Base-by-base conservation (phyloP, 148 eudicot genomes). In the Polygonum aviculare region DNA sequence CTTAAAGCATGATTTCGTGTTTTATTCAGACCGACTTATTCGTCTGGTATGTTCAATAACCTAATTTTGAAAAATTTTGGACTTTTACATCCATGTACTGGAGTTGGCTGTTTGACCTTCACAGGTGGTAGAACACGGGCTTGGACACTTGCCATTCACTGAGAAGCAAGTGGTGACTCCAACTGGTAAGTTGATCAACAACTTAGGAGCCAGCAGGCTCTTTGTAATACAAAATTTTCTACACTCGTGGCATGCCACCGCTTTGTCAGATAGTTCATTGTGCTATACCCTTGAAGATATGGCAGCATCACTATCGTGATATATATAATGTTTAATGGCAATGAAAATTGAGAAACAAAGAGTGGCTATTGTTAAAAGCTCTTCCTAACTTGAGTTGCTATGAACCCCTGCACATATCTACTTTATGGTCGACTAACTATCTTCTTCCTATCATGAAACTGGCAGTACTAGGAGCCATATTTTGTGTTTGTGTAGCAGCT, bases 91-190 rank as follows among this genome's bases (percentile, higher is more conserved):
- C 7, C n/a, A 72, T 72, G 51, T 4, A 6, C 21, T 41, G 31
- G 12, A 72, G 11, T 69, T 11, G 51, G 49, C 63, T 69, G 47
- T 62, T 80, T 82, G 79, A 51, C 40, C 21, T 76, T 77, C 86
- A 60, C 75, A 94, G 98, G 98, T 94, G 78, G 98, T 92, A 77
- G 98, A 94, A 84, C 98, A 94, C 85, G 98, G 98, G 63, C 98
- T 94, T 88, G 98, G 98, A 73, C 92, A 94, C 79, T 86, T 94
- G 73, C 98, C 98, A 44, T 94, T 94, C 82, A 94, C 95, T 51
- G 97, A 94, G 84, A 94, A 86, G 86, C 98, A 91, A 85, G 79
- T 94, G 7, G 83, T 85, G 73, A 94, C 98, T 78, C 98, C 98
- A 38, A 94, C 98, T 83, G 97, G 98, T 90, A 76, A 67, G 41